Conservation (phyloP, 306 rosid genomes). For the Corylus avellana region DNA sequence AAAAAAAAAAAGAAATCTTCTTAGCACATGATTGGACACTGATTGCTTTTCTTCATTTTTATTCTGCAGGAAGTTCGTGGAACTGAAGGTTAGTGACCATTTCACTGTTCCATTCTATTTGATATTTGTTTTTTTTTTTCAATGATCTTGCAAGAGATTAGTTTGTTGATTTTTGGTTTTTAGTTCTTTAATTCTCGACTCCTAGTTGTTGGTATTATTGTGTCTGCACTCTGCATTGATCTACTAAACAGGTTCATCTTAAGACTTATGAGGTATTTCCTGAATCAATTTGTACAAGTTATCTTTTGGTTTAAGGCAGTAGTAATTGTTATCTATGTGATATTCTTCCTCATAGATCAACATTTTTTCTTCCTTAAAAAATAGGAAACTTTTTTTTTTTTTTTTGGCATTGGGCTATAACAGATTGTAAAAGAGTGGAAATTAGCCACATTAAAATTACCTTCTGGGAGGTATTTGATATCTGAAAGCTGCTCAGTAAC, state of each 20-base stretch:
- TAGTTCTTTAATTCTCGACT: not conserved
- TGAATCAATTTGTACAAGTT: not conserved
- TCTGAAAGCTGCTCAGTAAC: not conserved
- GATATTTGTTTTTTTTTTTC: not conserved
- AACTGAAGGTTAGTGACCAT: conserved; percentile 50
- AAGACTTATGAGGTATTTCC: not conserved
- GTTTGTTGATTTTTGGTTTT: not conserved
- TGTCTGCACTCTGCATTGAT: not conserved
- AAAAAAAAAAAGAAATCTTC: not conserved
- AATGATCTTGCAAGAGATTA: not conserved
- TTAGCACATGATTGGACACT: conserved; percentile 5
- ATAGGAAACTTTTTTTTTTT: not conserved
- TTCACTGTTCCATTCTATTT: not conserved
- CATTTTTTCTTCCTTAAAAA: not conserved
- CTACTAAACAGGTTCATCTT: not conserved
- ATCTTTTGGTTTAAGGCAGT: not conserved
- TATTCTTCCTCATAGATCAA: not conserved
- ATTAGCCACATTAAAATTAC: not conserved
- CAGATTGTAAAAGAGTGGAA: not conserved
- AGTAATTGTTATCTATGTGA: not conserved
- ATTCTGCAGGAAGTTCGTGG: conserved; percentile 48
- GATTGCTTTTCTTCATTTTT: conserved; percentile 7
- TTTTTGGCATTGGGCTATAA: not conserved
- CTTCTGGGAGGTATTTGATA: not conserved
- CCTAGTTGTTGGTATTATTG: not conserved